phyloP scores from a whole-genome alignment of 2,329 filamentous ascomycete genomes.

The Drechmeria coniospora region DNA sequence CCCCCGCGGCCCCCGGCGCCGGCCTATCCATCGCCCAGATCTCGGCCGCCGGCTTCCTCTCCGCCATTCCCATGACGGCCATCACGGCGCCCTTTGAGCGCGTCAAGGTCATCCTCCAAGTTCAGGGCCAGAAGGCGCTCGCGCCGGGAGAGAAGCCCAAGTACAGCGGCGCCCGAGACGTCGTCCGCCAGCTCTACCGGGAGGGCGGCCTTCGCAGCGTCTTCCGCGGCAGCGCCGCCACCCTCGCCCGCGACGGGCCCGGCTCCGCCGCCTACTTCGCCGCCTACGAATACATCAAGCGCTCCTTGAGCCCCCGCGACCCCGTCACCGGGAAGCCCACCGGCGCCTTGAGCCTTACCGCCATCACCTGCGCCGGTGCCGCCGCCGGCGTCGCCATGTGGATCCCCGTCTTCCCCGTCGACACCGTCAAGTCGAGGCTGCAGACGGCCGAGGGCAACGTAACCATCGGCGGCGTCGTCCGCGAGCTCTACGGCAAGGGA shows the following conservation, averaged over 20 bases:
- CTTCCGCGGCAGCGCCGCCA: slow-evolving; percentile 82
- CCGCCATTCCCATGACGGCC: slow-evolving; percentile 88
- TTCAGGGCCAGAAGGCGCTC: slow-evolving; percentile 84
- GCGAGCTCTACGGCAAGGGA: slow-evolving; percentile 67
- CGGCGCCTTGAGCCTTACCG: slow-evolving; percentile 65
- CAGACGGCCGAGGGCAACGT: slow-evolving; percentile 83
- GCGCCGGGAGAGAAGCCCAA: slow-evolving; percentile 83
- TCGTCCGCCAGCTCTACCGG: slow-evolving; percentile 82
- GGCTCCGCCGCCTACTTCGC: slow-evolving; percentile 94
- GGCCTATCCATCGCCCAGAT: slow-evolving; percentile 76
- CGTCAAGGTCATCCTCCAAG: slow-evolving; percentile 95
- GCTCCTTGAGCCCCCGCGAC: slow-evolving; percentile 69
- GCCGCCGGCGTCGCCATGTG: slow-evolving; percentile 95
- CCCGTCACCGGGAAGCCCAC: slow-evolving; percentile 53
- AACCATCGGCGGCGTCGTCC: slow-evolving; percentile 64
- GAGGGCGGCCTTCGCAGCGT: slow-evolving; percentile 84
- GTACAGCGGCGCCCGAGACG: slow-evolving; percentile 76
- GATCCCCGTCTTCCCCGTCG: slow-evolving; percentile 95
- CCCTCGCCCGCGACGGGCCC: slow-evolving; percentile 82
- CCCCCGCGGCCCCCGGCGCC: slow-evolving; percentile 42
- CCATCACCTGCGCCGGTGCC: slow-evolving; percentile 75
- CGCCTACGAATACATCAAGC: slow-evolving; percentile 92
- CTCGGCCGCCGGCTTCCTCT: slow-evolving; percentile 91
- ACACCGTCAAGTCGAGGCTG: slow-evolving; percentile 87
- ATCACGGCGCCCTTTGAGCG: slow-evolving; percentile 99